Percentiles rank a stretch among this genome's conserved stretches.
Conservation (phyloP, 164 flowering plant genomes). For the Paratinospora sagittata region DNA sequence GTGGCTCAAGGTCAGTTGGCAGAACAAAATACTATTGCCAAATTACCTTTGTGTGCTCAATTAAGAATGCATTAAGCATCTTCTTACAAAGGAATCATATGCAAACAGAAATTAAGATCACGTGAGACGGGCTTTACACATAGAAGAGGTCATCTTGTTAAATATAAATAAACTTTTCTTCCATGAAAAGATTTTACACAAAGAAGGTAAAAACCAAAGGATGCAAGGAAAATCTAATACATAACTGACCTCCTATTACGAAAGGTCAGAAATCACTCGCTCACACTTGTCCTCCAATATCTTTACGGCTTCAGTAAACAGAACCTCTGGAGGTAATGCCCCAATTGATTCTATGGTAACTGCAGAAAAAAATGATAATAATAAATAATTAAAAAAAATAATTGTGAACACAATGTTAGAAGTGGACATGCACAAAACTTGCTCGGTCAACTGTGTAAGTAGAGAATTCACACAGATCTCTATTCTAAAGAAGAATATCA, state of each 20-base stretch:
- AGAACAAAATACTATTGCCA: too few relatives aligned
- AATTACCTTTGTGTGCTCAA: too few relatives aligned
- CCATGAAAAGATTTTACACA: too few relatives aligned
- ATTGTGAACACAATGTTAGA: neutral
- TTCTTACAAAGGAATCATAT: too few relatives aligned
- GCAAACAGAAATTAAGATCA: too few relatives aligned
- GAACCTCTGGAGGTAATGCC: slow-evolving; percentile 72
- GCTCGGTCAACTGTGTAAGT: neutral
- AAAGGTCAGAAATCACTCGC: slow-evolving; percentile 65
- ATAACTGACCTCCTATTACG: slow-evolving; percentile 20
- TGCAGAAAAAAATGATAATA: slow-evolving; percentile 24
- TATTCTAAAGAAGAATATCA: neutral
- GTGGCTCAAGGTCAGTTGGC: too few relatives aligned
- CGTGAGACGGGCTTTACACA: too few relatives aligned
- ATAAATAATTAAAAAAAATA: too few relatives aligned
- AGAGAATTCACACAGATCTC: neutral
- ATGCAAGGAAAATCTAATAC: neutral
- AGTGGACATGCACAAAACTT: neutral
- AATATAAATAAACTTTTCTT: too few relatives aligned
- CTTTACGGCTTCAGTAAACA: slow-evolving; percentile 95
- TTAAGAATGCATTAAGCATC: too few relatives aligned
- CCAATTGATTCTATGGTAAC: slow-evolving; percentile 91
- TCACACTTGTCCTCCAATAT: slow-evolving; percentile 90
- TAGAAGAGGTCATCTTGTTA: too few relatives aligned
- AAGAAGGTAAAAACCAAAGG: too few relatives aligned